Percentiles rank a stretch among this genome's conserved stretches.
These are phyloP conservation scores for Nicotiana knightiana DNA, from an alignment of 257 asterid species.

Conservation along the genomic window DNA sequence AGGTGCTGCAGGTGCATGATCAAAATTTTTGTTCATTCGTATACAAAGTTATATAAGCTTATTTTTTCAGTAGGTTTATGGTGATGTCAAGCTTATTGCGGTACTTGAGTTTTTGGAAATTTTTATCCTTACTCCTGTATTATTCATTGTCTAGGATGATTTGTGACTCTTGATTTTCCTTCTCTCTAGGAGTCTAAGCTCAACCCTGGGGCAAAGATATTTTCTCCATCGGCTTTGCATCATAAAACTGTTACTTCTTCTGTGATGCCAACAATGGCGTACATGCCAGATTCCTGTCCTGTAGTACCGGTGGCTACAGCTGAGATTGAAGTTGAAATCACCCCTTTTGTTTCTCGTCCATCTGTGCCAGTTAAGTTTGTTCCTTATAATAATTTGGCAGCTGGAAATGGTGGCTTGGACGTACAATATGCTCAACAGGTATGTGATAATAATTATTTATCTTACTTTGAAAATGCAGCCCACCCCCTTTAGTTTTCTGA, in stretches of 20 bases:
- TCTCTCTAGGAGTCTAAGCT: conserved; percentile 68
- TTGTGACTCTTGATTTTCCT: conserved; percentile 3
- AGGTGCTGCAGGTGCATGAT: not conserved
- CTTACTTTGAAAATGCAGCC: not conserved
- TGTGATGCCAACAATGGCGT: conserved; percentile 37
- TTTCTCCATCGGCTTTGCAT: conserved; percentile 55
- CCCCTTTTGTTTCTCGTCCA: conserved; percentile 34
- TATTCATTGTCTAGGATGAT: not conserved
- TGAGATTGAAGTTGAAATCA: conserved; percentile 46
- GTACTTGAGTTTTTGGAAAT: not conserved
- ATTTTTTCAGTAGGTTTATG: not conserved
- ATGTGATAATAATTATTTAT: conserved; percentile 20
- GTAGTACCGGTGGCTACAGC: conserved; percentile 37
- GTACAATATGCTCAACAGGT: conserved; percentile 54
- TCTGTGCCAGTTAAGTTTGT: conserved; percentile 51
- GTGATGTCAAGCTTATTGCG: not conserved
- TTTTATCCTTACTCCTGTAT: not conserved
- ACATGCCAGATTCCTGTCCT: conserved; percentile 31
- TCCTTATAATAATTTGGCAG: conserved; percentile 30
- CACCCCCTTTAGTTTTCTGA: not conserved
- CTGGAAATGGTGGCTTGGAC: conserved; percentile 44
- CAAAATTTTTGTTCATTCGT: not conserved
- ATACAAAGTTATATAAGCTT: not conserved
- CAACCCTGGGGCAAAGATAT: conserved; percentile 80
- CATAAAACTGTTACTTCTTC: conserved; percentile 49